Evolutionary conservation across 257 asterid species (phyloP).

Genomic region (Thymus mandschuricus): DNA sequence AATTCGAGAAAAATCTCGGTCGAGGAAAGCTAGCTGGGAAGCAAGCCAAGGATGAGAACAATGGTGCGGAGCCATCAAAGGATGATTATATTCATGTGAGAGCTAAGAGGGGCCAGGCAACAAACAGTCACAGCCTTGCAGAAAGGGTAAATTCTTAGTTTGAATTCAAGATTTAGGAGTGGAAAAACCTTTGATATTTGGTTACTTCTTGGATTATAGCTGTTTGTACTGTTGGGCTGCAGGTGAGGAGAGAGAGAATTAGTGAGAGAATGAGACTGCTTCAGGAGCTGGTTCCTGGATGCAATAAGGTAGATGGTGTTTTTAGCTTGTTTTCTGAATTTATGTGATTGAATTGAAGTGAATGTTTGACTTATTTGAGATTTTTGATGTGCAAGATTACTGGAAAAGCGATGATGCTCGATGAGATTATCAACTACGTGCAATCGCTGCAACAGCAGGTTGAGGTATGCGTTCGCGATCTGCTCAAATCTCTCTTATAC

Average conservation of each 20-base stretch:
- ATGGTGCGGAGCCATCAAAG: conserved; percentile 62
- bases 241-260: conserved; percentile 92
- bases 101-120: conserved; percentile 95
- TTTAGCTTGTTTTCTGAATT: conserved; percentile 4
- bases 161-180: not conserved
- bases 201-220: conserved; percentile 12
- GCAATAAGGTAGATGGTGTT: conserved; percentile 69
- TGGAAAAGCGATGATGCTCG: conserved; percentile 98
- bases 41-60: conserved; percentile 51
- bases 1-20: conserved; percentile 43
- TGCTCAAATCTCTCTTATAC: conserved; percentile 17
- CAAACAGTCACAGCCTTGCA: conserved; percentile 96
- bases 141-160: conserved; percentile 66
- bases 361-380: conserved; percentile 15
- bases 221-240: conserved; percentile 27
- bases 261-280: conserved; percentile 96
- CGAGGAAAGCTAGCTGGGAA: conserved; percentile 53
- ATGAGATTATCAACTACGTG: conserved; percentile 96
- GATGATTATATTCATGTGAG: conserved; percentile 82
- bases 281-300: conserved; percentile 95
- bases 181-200: not conserved
- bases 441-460: conserved; percentile 96
- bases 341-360: not conserved
- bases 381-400: conserved; percentile 61
- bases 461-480: conserved; percentile 57